These are phyloP conservation scores for Nidula niveotomentosa DNA, from an alignment of 1,284 basidiomycete species.

Conservation along the genomic window DNA sequence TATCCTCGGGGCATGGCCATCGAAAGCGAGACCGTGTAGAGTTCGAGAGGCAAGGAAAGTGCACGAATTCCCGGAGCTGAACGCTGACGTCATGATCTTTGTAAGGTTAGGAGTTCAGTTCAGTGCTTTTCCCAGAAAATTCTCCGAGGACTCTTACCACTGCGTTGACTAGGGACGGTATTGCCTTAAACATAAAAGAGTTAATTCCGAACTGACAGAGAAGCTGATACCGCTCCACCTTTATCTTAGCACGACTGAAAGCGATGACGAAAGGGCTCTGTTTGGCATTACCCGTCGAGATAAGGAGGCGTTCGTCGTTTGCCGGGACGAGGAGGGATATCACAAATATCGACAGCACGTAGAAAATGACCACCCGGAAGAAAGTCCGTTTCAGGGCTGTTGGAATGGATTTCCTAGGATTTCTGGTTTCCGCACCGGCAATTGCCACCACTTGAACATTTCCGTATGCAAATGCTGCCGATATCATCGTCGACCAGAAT, in stretches of 20 bases:
- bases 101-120: neutral
- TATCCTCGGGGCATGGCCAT: slow-evolving; percentile 21
- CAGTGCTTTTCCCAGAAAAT: neutral
- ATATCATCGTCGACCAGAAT: slow-evolving; percentile 26
- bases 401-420: slow-evolving; percentile 23
- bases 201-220: neutral
- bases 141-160: slow-evolving; percentile 11
- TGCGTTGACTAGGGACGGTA: slow-evolving; percentile 23
- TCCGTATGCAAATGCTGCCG: slow-evolving; percentile 26
- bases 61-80: slow-evolving; percentile 26
- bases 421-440: slow-evolving; percentile 23
- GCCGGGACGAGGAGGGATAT: slow-evolving; percentile 25
- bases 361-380: slow-evolving; percentile 21
- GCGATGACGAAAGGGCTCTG: slow-evolving; percentile 27
- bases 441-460: slow-evolving; percentile 27
- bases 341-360: slow-evolving; percentile 23
- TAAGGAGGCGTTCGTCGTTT: slow-evolving; percentile 18
- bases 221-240: slow-evolving; percentile 10
- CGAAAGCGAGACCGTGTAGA: slow-evolving; percentile 23
- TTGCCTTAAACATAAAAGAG: slow-evolving; percentile 10
- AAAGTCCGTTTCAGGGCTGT: slow-evolving; percentile 23
- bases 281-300: slow-evolving; percentile 14
- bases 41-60: slow-evolving; percentile 27
- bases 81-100: slow-evolving; percentile 24
- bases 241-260: slow-evolving; percentile 18